These are phyloP conservation scores for Magnolia kwangsiensis DNA, from an alignment of 164 flowering plant species.

Conservation along the genomic window DNA sequence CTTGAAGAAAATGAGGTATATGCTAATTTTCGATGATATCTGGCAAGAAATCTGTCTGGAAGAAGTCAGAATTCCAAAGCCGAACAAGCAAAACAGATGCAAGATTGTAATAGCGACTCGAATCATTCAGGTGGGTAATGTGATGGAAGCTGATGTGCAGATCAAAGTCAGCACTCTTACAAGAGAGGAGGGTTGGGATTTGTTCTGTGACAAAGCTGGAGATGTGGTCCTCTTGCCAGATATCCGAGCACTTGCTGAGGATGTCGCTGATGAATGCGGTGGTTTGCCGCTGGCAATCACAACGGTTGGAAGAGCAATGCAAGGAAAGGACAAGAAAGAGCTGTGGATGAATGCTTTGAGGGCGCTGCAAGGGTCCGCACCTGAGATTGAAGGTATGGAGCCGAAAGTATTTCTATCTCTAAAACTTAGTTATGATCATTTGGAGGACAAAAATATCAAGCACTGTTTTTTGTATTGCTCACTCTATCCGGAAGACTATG, in stretches of 20 bases:
- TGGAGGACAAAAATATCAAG: background rate
- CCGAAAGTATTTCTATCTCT: background rate
- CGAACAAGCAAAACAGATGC: background rate
- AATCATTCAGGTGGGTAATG: background rate
- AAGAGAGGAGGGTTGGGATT: background rate
- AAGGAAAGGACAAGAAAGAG: background rate
- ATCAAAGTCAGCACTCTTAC: background rate
- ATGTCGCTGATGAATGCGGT: background rate
- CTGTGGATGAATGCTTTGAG: conserved; percentile 7
- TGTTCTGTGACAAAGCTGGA: conserved; percentile 3
- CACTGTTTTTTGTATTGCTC: conserved; percentile 6
- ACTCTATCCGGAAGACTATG: conserved; percentile 3
- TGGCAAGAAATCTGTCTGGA: conserved; percentile 3
- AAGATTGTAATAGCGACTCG: background rate
- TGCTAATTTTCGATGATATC: conserved; percentile 6
- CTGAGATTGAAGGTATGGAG: conserved; percentile 8
- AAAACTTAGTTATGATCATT: conserved; percentile 7
- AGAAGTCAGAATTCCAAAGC: conserved; percentile 19
- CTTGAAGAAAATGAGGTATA: background rate
- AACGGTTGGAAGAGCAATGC: conserved; percentile 3
- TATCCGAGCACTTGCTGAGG: background rate
- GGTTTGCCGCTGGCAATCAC: conserved; percentile 9
- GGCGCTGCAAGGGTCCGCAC: background rate
- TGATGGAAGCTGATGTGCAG: conserved; percentile 1
- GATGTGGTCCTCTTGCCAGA: background rate